Evolutionary conservation across 306 rosid species (phyloP), one percentile per base, ranked within the genome.

Genomic region (Carpinus fangiana): DNA sequence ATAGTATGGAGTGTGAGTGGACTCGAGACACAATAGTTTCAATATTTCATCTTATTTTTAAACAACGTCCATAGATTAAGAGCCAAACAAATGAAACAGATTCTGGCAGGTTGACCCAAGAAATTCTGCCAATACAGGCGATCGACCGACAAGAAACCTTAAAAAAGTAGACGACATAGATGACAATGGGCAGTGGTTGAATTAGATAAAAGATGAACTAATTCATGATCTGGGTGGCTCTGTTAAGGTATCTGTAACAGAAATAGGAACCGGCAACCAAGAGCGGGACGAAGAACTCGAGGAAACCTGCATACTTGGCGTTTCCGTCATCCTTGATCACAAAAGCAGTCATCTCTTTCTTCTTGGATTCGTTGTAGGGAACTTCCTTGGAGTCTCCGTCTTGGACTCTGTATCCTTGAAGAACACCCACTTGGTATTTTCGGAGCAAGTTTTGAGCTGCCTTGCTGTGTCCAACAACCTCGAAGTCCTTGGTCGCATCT

Each of bases 401-500:
- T 73, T 78, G 50, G 74, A 86, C 34, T 1, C 28, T 36, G 86
- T 72, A 70, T 78, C 91, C 93, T 74, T 87, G 81, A 1, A 86
- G 79, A 16, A 86, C 89, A 72, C 93, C 91, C 1, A 90, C 90
- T 55, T 87, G 93, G 83, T 82, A 82, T 43, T 87, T 87, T 0
- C 52, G 53, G 23, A 89, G 81, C 84, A 86, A 17, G 18, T 75
- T 82, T 51, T 80, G 66, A 2, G 91, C 93, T 70, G 72, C 89
- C 52, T 74, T 79, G 76, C 91, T 87, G 76, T 90, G 93, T 38
- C 93, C 93, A 73, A 84, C 23, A 10, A 56, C 79, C 38, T 86
- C 87, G 52, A 87, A 87, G 57, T 86, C 90, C 77, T 86, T 88
- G 11, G 87, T 87, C 3, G 91, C 91, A 68, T 90, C 90, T 70